Conservation (phyloP, 2,329 filamentous ascomycete species). For the Stylonectria norvegica region DNA sequence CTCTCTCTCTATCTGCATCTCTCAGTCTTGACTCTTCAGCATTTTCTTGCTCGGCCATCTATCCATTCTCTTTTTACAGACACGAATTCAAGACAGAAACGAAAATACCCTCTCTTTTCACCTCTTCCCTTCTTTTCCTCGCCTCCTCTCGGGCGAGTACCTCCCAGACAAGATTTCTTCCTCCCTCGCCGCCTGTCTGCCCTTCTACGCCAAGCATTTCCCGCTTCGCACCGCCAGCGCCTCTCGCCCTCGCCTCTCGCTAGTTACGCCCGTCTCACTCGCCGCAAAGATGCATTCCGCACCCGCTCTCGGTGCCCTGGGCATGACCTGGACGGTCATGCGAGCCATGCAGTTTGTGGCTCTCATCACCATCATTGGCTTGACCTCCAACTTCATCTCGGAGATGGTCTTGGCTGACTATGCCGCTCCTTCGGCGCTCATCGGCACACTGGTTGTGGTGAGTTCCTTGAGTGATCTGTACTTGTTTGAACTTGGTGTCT, state of each 20-base stretch:
- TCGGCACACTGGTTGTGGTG: conserved; percentile 78
- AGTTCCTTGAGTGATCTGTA: conserved; percentile 35
- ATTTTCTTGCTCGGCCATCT: conserved; percentile 6
- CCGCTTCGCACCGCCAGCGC: conserved; percentile 39
- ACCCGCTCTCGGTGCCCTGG: conserved; percentile 66
- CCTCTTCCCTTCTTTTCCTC: conserved; percentile 11
- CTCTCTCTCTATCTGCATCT: conserved; percentile 17
- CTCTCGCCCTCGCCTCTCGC: conserved; percentile 40
- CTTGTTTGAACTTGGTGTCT: neutral
- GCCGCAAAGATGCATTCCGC: conserved; percentile 41
- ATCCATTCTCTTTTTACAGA: conserved; percentile 9
- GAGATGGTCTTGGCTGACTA: conserved; percentile 66
- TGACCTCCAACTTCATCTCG: conserved; percentile 78
- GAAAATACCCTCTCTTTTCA: conserved; percentile 8
- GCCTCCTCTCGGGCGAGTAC: conserved; percentile 18
- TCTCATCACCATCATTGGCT: conserved; percentile 74
- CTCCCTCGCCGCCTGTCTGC: conserved; percentile 31
- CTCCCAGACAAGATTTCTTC: conserved; percentile 32
- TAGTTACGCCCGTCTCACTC: conserved; percentile 35
- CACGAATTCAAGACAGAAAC: conserved; percentile 8
- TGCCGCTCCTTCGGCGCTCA: conserved; percentile 66
- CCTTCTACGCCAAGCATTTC: conserved; percentile 41
- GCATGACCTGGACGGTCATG: conserved; percentile 72
- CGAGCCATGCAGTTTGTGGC: conserved; percentile 68
- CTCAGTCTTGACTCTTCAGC: conserved; percentile 12